A percentile compares a stretch with the other conserved stretches of the same genome.
These are phyloP conservation scores for Pleoardoris graminearum DNA, from an alignment of 2,329 filamentous ascomycete genomes.

Conservation along the genomic window DNA sequence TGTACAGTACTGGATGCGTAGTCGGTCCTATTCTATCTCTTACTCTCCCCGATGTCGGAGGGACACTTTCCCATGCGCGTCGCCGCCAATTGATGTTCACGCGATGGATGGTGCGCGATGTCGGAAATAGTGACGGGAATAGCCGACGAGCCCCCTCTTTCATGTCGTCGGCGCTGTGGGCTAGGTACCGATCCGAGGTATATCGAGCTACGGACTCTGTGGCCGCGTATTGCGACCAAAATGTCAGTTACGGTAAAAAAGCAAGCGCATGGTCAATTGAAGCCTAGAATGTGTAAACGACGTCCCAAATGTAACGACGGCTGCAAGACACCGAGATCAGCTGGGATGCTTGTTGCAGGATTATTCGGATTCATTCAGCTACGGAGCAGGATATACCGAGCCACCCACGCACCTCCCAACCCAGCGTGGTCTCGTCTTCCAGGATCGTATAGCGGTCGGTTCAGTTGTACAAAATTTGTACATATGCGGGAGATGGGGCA, in stretches of 20 bases:
- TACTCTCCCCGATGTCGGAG: no score
- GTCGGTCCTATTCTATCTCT: no score
- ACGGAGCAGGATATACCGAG: neutral
- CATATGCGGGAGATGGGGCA: no score
- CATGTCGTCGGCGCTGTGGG: neutral
- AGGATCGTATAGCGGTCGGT: neutral
- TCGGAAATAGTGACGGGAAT: conserved; percentile 10
- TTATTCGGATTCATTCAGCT: neutral
- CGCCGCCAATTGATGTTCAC: neutral
- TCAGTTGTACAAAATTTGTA: neutral
- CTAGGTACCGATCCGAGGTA: neutral
- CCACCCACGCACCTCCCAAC: neutral
- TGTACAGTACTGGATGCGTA: no score
- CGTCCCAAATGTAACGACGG: no score
- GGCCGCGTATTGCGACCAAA: no score
- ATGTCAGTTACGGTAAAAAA: no score
- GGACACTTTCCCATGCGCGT: no score
- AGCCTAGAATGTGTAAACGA: no score
- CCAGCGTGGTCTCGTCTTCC: neutral
- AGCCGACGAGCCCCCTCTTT: conserved; percentile 3
- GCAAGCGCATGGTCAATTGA: no score
- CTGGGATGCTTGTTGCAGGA: no score
- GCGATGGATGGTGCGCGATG: neutral
- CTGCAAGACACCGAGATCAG: no score
- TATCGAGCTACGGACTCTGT: neutral